A percentile compares a stretch with the other conserved stretches of the same genome.
phyloP scores from a whole-genome alignment of 441 rosid genomes.

The Gossypium schwendimanii region DNA sequence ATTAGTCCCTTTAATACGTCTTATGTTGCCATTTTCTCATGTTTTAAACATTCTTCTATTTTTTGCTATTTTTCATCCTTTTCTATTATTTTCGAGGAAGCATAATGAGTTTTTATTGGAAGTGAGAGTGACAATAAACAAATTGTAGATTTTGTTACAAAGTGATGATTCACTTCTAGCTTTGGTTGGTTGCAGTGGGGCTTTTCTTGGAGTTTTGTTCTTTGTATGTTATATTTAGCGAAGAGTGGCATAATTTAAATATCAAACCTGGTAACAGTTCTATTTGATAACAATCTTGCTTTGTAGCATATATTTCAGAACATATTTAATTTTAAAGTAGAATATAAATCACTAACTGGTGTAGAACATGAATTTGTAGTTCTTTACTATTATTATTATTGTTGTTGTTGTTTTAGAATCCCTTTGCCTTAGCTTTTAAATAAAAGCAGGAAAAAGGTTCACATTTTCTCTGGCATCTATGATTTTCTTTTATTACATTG shows the following conservation, averaged over 20 bases:
- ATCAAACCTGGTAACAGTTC: background rate
- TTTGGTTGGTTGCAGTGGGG: background rate
- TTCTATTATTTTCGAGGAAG: background rate
- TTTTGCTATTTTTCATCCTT: slow-evolving; percentile 4
- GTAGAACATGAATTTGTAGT: background rate
- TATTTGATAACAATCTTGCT: background rate
- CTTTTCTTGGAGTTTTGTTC: background rate
- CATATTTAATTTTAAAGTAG: background rate
- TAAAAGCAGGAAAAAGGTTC: background rate
- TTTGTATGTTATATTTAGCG: background rate
- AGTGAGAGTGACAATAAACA: background rate
- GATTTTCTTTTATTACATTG: background rate
- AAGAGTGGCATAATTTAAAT: background rate
- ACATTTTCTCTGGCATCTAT: background rate
- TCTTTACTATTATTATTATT: background rate
- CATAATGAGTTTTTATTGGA: slow-evolving; percentile 7
- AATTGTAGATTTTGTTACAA: background rate
- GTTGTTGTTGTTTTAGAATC: background rate
- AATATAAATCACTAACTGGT: background rate
- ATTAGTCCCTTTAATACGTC: background rate
- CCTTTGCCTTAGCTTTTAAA: background rate
- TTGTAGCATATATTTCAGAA: background rate
- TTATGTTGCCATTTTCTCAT: background rate
- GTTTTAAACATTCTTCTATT: slow-evolving; percentile 11
- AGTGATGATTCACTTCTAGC: background rate